A percentile compares a stretch with the other conserved stretches of the same genome.
Conservation (phyloP, 805 yeast genomes). For the Candida silvicultrix region DNA sequence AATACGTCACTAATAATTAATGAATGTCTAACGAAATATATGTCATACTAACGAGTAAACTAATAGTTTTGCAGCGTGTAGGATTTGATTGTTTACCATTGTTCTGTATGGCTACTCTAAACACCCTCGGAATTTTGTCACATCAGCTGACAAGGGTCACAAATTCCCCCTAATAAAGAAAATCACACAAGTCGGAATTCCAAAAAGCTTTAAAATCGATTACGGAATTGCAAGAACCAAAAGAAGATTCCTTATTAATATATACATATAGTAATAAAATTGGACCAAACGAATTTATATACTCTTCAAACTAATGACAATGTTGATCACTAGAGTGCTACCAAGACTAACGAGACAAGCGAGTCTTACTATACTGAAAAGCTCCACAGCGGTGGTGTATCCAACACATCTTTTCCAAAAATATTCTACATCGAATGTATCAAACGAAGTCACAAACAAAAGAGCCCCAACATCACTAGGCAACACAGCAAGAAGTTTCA, state of each 20-base stretch:
- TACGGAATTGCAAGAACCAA: not conserved
- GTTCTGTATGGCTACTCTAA: not conserved
- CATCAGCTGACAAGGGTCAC: not conserved
- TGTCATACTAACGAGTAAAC: not conserved
- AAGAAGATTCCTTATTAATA: not conserved
- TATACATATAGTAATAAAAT: too few relatives aligned
- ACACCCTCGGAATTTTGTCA: not conserved
- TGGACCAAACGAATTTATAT: too few relatives aligned
- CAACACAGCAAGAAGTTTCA: conserved; percentile 8
- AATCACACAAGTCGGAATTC: not conserved
- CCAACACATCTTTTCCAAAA: not conserved
- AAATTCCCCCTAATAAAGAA: too few relatives aligned
- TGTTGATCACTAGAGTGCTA: not conserved
- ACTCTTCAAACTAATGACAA: not conserved
- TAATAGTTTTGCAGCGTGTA: not conserved
- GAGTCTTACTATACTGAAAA: not conserved
- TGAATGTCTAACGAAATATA: not conserved
- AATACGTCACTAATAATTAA: too few relatives aligned
- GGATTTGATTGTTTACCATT: not conserved
- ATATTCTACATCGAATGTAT: not conserved
- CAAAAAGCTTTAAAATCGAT: not conserved
- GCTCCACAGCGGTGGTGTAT: not conserved
- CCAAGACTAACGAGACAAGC: not conserved
- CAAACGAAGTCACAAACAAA: not conserved
- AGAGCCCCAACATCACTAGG: conserved; percentile 7